Evolutionary conservation across 2,329 filamentous ascomycete genomes (phyloP).

Genomic region (Rhynchosporium agropyri): DNA sequence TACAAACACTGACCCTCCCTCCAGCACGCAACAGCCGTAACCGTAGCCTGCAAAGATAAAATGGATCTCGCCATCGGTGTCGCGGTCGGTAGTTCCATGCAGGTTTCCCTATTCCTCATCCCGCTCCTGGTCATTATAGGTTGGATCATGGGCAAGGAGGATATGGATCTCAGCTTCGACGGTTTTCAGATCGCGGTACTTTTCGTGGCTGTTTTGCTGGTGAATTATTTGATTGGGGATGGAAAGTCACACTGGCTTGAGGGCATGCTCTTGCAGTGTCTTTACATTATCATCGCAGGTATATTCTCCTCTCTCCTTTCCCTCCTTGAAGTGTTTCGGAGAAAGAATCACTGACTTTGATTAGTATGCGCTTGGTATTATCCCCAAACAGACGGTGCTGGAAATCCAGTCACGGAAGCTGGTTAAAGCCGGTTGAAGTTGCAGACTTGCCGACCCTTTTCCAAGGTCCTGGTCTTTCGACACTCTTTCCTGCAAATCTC

Average conservation of each 20-base stretch:
- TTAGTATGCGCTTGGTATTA: conserved; percentile 37
- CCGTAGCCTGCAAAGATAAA: conserved; percentile 76
- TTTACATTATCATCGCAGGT: conserved; percentile 36
- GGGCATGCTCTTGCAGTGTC: conserved; percentile 39
- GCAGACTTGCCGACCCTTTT: too few relatives aligned
- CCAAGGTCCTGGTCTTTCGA: not conserved
- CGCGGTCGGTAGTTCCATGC: conserved; percentile 80
- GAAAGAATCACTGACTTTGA: conserved; percentile 21
- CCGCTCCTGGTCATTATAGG: conserved; percentile 79
- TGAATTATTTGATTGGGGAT: conserved; percentile 84
- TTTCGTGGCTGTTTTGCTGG: conserved; percentile 80
- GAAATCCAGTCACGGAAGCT: conserved; percentile 20
- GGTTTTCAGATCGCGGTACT: conserved; percentile 85
- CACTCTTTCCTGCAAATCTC: not conserved
- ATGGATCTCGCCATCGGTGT: conserved; percentile 79
- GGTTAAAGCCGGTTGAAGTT: conserved; percentile 6
- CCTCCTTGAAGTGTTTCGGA: not conserved
- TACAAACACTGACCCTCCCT: too few relatives aligned
- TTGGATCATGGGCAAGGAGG: conserved; percentile 70
- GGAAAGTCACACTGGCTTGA: conserved; percentile 55
- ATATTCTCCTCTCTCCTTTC: conserved; percentile 21
- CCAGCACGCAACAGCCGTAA: conserved; percentile 52
- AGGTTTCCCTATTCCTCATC: conserved; percentile 81
- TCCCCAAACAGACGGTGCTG: conserved; percentile 17
- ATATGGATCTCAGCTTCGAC: conserved; percentile 70